phyloP scores from a whole-genome alignment of 345 rosid genomes.

The Syzygium grande region DNA sequence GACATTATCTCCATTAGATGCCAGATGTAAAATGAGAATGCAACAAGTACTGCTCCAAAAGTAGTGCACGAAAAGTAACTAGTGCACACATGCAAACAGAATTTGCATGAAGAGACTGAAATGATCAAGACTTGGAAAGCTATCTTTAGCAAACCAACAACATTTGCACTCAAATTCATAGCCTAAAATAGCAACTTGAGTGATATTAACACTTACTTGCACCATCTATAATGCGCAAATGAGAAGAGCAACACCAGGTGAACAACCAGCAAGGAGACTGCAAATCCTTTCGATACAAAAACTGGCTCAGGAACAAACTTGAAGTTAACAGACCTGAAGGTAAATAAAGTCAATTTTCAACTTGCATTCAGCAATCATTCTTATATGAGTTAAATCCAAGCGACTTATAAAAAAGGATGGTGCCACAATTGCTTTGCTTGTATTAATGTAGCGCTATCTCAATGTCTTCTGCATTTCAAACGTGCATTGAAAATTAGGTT shows the following conservation, averaged over 20 bases:
- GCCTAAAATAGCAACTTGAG: not conserved
- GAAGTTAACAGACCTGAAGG: conserved; percentile 95
- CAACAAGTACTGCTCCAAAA: not conserved
- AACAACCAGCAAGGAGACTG: conserved; percentile 56
- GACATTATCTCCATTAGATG: not conserved
- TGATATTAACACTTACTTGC: conserved; percentile 60
- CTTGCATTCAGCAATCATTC: not conserved
- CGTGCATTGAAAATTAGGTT: not conserved
- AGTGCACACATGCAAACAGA: not conserved
- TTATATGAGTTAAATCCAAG: not conserved
- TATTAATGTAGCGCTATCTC: not conserved
- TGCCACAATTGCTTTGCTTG: not conserved
- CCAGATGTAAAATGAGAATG: not conserved
- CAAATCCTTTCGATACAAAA: conserved; percentile 87
- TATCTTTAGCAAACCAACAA: not conserved
- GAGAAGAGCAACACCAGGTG: conserved; percentile 56
- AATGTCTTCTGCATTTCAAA: not conserved
- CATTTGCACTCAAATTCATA: not conserved
- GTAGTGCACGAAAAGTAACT: not conserved
- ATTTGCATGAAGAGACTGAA: not conserved
- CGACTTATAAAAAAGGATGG: not conserved
- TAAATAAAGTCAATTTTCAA: conserved; percentile 9
- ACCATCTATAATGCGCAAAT: conserved; percentile 87
- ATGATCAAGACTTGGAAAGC: not conserved
- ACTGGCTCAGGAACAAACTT: conserved; percentile 80